Base-by-base conservation (phyloP, 371 early-diverging fungal species). In the Mortierella sp. region DNA sequence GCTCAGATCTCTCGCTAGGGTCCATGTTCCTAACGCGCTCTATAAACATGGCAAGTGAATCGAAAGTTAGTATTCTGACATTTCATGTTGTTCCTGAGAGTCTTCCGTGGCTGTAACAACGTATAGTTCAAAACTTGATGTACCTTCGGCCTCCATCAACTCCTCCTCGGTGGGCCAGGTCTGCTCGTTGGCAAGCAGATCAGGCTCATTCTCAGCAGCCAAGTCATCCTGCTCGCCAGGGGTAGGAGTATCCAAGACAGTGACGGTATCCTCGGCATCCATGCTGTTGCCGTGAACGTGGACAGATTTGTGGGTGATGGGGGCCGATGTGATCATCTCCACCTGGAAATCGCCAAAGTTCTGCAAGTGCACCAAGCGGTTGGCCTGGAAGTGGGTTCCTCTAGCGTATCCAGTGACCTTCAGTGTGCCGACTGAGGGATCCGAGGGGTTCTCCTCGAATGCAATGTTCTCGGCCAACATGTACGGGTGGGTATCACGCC, bases 151-250 rank as follows among this genome's bases (percentile, higher is more conserved):
- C 52, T 93, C 95, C 61, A 88, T 91, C 79, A 97, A 79, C 87
- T 98, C 99, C 84, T 97, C 96, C 75, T 97, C 97, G 4, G 97
- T 97, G 2, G 98, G 98, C 98, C 98, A 97, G n/a, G 97, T 98
- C 85, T 98, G 98, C 85, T 98, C 99, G 61, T 93, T 96, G 10
- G 91, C 92, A 91, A 97, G 90, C 68, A 93, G 90, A 88, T 97
- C 95, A n/a, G 95, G 95, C 70, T 93, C 94, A 74, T 97, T 97
- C 69, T 95, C 95, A 2, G 93, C 88, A 19, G 95, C 89, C 68
- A 97, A 87, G 66, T 92, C 89, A 76, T 98, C 98, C 86, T 93
- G 94, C 64, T 87, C 86, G 45, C 85, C 92, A 22, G 91, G 89
- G 22, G 90, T 86, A 11, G 96, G 93, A 50, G 86, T 74, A 78